These are phyloP conservation scores for Protomyces lactucae-debilis DNA, from an alignment of 1,139 yeast genomes.

Conservation along the genomic window DNA sequence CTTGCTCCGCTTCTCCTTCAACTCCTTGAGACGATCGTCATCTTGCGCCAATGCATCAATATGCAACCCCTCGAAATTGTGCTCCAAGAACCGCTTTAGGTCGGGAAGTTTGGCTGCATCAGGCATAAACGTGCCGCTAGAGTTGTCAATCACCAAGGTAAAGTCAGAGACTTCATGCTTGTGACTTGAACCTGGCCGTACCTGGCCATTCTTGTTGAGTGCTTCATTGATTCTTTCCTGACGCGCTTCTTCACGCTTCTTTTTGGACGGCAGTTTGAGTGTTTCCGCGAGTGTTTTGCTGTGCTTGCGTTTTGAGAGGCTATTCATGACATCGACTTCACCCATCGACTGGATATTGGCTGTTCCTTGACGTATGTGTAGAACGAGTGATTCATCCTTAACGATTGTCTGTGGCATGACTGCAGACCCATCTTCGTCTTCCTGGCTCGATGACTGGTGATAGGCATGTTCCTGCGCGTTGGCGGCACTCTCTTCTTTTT, in stretches of 20 bases:
- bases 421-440: not conserved
- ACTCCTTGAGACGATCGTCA: slow-evolving; percentile 10
- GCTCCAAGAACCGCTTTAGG: slow-evolving; percentile 9
- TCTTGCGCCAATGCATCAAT: slow-evolving; percentile 19
- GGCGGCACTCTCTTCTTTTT: not conserved
- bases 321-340: not conserved
- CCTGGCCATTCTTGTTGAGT: not conserved
- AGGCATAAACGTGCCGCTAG: slow-evolving; percentile 25
- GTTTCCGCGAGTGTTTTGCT: not conserved
- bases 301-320: not conserved
- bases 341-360: slow-evolving; percentile 7
- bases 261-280: not conserved
- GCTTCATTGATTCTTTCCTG: not conserved
- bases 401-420: slow-evolving; percentile 12
- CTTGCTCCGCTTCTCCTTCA: slow-evolving; percentile 6
- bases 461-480: slow-evolving; percentile 4
- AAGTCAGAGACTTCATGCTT: slow-evolving; percentile 20
- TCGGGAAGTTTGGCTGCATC: slow-evolving; percentile 15
- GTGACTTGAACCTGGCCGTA: not conserved
- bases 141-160: slow-evolving; percentile 25
- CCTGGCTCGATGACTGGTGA: not conserved
- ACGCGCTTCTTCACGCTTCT: not conserved
- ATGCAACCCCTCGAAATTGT: slow-evolving; percentile 12
- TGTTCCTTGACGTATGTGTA: slow-evolving; percentile 1
- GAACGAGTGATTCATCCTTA: slow-evolving; percentile 16